Evolutionary conservation across 352 stramenopile genomes (phyloP), one percentile per base, ranked within the genome.

Genomic region (Pelagophyceae sp.): DNA sequence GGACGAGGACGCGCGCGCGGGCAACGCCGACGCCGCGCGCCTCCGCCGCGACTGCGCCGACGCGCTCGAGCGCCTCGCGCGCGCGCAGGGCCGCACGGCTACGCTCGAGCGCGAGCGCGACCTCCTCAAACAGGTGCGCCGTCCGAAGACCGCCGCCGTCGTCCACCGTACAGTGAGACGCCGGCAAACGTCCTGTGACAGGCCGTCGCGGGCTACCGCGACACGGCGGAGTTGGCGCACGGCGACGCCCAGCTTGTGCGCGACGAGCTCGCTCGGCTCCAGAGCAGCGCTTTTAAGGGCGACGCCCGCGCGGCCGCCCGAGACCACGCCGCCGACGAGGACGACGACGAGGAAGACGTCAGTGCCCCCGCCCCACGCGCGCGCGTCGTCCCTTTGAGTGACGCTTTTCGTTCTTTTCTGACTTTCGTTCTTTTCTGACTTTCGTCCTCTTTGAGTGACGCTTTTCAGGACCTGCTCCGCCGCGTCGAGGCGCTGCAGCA

Each of bases 91-190:
- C 11, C 23, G 23, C 11, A 33, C 29, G 11, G 15, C 11, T 5
- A 33, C 58, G 11, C 58, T 67, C 58, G 29, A 67, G 58, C 58
- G 58, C 58, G 58, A 67, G 58, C 58, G 58, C 58, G 58, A 67
- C 27, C 58, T 67, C 27, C 58, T 67, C 58, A 33, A n/a, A 27
- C 11, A 54, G n/a, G n/a, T n/a, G n/a, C n/a, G n/a, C n/a, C n/a
- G n/a, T n/a, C n/a, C n/a, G n/a, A n/a, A n/a, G n/a, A n/a, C n/a
- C n/a, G n/a, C n/a, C n/a, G n/a, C n/a, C n/a, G n/a, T n/a, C n/a
- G n/a, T n/a, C n/a, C n/a, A n/a, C n/a, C n/a, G n/a, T n/a, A n/a
- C n/a, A n/a, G n/a, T n/a, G n/a, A n/a, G n/a, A n/a, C n/a, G n/a
- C n/a, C n/a, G n/a, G n/a, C n/a, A n/a, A n/a, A n/a, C n/a, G n/a